Base-by-base conservation (phyloP, 2,329 filamentous ascomycete species). In the Plenodomus lindquistii region DNA sequence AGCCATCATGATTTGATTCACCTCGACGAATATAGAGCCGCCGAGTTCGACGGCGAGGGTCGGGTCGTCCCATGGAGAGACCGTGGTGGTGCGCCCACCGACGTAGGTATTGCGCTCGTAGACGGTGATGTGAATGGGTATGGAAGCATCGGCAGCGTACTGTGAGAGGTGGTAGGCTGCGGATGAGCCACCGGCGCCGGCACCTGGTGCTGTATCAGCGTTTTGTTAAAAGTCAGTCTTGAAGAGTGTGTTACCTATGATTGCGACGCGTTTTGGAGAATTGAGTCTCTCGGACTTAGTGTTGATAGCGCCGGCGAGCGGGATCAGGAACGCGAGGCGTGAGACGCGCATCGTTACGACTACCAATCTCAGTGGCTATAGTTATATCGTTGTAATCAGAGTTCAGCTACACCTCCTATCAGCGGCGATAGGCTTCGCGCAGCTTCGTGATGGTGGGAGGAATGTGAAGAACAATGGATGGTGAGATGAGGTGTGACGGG, bases 11-110 rank as follows among this genome's bases (percentile, higher is more conserved):
- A 96, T 96, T 34, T 85, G 78, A 66, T 97, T 99, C 37, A 88
- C 82, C 40, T 87, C 72, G 37, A 97, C 89, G 67, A 97, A 99
- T 61, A 97, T 96, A 52, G 88, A 93, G 10, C 89, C 94, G 15
- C 94, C 94, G 1, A 97, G 79, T 71, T 99, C 94, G 29, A 96
- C 82, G 1, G 88, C 87, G 34, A 85, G 76, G 0, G 75, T 55
- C 1, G 85, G 77, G 60, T 93, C 80, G 55, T 83, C 81, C 67
- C 88, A 93, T 2, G 85, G 86, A 63, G 91, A 78, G 16, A 96
- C 87, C 0, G 92, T 97, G 22, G 92, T 89, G 7, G 88, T 88
- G 20, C 94, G 88, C 8, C 94, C 94, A 22, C 94, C 94, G 37
- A 97, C 80, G 59, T 85, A 89, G 24, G 77, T 71, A 15, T 84